Base-by-base conservation (phyloP, 352 stramenopile species). In the Phytophthora pini region DNA sequence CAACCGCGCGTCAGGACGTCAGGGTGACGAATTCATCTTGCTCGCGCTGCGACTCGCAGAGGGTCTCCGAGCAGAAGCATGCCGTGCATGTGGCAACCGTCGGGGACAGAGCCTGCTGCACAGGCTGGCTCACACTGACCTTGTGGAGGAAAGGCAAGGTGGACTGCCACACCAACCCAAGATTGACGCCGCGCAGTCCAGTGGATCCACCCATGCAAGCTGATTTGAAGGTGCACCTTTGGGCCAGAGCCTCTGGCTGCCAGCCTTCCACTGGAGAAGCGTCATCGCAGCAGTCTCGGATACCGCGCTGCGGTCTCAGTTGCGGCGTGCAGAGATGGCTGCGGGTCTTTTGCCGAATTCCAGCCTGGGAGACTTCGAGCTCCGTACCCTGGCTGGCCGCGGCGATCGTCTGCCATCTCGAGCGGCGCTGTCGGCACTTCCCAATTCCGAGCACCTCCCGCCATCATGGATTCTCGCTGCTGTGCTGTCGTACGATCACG, bases 181-280 rank as follows among this genome's bases (percentile, higher is more conserved):
- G n/a, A 29, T 43, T 44, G 48, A 59, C 36, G 26, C 11, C 46
- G 44, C 22, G 5, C 38, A 11, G 45, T 50, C 36, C 56, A 56
- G 46, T 50, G 29, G 41, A 47, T 57, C 39, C 24, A 24, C n/a
- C 17, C 45, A 43, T 53, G 38, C 47, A 43, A 41, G 47, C 56
- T 68, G 60, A 63, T 68, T 48, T 52, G 51, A 43, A 31, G 7
- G 53, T 68, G 36, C 60, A 68, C 52, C 60, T 65, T 31, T 34
- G 31, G 31, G 31, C 31, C 31, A 34, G 31, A 34, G 31, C 7
- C 11, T 34, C 41, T 20, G 11, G 41, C 17, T 13, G 29, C 38
- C 27, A 24, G 31, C 20, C 29, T 31, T 31, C 1, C 26, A 22
- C 17, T 12, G 49, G 34, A 54, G 49, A 62, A 68, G 31, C 62